phyloP scores from a whole-genome alignment of 2,329 filamentous ascomycete genomes.

The Aspergillus ustus region DNA sequence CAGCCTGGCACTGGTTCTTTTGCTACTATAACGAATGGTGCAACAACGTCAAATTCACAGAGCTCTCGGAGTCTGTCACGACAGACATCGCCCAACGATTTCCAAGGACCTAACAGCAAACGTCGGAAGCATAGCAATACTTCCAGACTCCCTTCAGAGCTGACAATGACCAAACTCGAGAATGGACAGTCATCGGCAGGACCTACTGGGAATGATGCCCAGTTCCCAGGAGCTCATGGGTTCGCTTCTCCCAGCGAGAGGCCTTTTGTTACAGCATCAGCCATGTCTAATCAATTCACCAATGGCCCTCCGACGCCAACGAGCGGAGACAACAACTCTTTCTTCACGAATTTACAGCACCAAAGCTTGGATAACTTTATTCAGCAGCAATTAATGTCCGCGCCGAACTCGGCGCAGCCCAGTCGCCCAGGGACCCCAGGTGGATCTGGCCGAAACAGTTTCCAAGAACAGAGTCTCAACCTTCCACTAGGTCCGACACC shows the following conservation, averaged over 20 bases:
- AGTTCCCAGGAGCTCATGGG: conserved; percentile 45
- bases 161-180: conserved; percentile 84
- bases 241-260: conserved; percentile 49
- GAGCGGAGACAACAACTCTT: conserved; percentile 63
- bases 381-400: conserved; percentile 70
- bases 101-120: conserved; percentile 71
- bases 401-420: conserved; percentile 71
- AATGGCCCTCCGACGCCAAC: conserved; percentile 70
- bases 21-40: conserved; percentile 40
- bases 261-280: conserved; percentile 51
- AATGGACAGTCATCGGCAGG: conserved; percentile 50
- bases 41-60: conserved; percentile 47
- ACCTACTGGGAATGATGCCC: conserved; percentile 39
- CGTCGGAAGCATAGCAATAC: conserved; percentile 79
- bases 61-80: conserved; percentile 70
- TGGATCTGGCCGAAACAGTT: conserved; percentile 49
- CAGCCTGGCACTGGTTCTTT: conserved; percentile 46
- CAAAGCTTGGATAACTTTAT: conserved; percentile 69
- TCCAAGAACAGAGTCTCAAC: conserved; percentile 40
- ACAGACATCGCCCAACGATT: conserved; percentile 71
- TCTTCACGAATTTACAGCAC: conserved; percentile 63
- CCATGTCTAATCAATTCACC: conserved; percentile 54
- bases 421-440: conserved; percentile 79
- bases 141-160: conserved; percentile 69
- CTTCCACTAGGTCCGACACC: conserved; percentile 48